Evolutionary conservation across 768 basidiomycete genomes (phyloP), one percentile per base, ranked within the genome.

Genomic region (Chalciporus pseudorubinellus): DNA sequence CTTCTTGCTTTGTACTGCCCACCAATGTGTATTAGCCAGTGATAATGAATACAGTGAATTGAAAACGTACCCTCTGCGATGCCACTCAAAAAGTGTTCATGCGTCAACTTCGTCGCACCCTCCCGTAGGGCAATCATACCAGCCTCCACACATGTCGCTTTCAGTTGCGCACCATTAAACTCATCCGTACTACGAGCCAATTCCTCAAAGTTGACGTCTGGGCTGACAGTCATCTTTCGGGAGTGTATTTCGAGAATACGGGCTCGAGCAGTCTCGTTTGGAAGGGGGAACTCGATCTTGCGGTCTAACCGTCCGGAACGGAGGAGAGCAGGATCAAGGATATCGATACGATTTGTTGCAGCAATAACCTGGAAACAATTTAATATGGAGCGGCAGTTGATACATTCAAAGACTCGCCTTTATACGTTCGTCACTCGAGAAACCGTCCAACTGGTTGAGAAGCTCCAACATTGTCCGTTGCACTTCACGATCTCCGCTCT

Each of bases 401-500:
- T 28, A 52, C 46, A 46, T 22, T 28, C 16, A 34, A 51, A 53
- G 16, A 19, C 53, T 54, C 59, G 87, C 95, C 84, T 99, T 99
- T 76, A 99, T 99, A 57, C 95, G 82, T 52, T 94, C 91, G 63
- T 98, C 95, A 59, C 91, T 94, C 53, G 92, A 89, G 73, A 99
- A 99, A 26, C 97, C 97, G 63, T 99, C 97, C 39, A 98, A 76
- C 71, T 99, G 97, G 70, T 99, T 99, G 56, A 99, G 82, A 40
- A 99, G 78, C 68, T 99, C 97, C 65, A 99, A 77, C 97, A 99
- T 99, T n/a, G 97, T 99, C 55, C 97, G 77, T 71, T 99, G 97
- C n/a, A 99, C 97, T 68, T 99, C 97, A 67, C 97, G 83, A 70
- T 99, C 97, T 55, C 97, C 97, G 63, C 92, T 92, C 80, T 98